phyloP scores from a whole-genome alignment of 2,329 filamentous ascomycete genomes.

The Furcasterigmium furcatum region DNA sequence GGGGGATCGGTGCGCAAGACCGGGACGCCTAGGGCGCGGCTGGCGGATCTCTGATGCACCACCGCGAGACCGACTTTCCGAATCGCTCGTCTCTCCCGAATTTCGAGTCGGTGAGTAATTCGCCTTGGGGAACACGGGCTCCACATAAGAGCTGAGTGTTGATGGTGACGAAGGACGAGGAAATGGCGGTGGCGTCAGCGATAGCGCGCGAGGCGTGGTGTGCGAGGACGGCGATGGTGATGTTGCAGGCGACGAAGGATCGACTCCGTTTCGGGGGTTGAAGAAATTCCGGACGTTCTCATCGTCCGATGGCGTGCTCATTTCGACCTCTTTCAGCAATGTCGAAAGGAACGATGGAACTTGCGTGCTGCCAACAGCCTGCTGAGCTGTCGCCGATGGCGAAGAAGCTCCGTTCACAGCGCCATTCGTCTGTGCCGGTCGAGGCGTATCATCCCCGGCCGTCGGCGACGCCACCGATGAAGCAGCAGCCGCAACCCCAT shows the following conservation, averaged over 20 bases:
- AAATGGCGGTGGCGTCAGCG: slow-evolving; percentile 66
- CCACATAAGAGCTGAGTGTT: slow-evolving; percentile 67
- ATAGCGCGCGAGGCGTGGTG: slow-evolving; percentile 65
- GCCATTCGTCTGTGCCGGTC: slow-evolving; percentile 8
- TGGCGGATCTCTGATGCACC: slow-evolving; percentile 47
- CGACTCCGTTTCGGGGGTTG: slow-evolving; percentile 19
- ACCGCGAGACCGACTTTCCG: slow-evolving; percentile 29
- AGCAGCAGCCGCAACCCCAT: background rate
- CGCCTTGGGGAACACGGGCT: slow-evolving; percentile 70
- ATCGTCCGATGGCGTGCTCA: slow-evolving; percentile 55
- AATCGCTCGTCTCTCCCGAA: slow-evolving; percentile 43
- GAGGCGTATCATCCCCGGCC: background rate
- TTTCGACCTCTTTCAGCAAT: slow-evolving; percentile 83
- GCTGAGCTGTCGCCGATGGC: slow-evolving; percentile 4
- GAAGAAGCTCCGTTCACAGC: slow-evolving; percentile 2
- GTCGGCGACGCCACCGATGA: background rate
- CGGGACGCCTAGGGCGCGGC: slow-evolving; percentile 45
- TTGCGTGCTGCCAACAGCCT: slow-evolving; percentile 26
- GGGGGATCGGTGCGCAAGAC: slow-evolving; percentile 32
- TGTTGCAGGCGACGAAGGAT: slow-evolving; percentile 59
- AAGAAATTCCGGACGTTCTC: slow-evolving; percentile 43
- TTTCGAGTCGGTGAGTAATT: slow-evolving; percentile 64
- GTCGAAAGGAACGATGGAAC: slow-evolving; percentile 82
- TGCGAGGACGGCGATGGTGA: slow-evolving; percentile 63
- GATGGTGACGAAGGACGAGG: slow-evolving; percentile 64